Base-by-base conservation (phyloP, 129 eudicot species). In the Flaveria brownii region DNA sequence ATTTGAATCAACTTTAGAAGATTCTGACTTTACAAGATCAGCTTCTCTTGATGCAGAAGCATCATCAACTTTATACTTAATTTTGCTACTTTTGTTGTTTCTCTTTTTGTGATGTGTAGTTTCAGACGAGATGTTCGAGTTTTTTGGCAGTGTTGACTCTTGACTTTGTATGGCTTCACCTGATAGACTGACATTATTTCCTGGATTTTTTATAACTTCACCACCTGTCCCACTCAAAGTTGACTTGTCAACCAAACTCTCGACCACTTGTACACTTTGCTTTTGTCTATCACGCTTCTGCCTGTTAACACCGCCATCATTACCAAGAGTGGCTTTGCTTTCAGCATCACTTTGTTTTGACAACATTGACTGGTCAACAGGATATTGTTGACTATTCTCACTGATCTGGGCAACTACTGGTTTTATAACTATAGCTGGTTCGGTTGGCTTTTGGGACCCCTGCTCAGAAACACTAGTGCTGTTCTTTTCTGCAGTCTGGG, bases 271-370 rank as follows among this genome's bases (percentile, higher is more conserved):
- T 59, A 57, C 78, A 81, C 71, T 79, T 79, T 84, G 93, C 85
- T 77, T 88, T 78, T 74, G 92, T 71, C 77, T 91, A 78, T 82
- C 67, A 25, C 82, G 82, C 85, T 82, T 88, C 77, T 85, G 89
- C 74, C 80, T 85, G 8, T 81, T 70, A 28, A n/a, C 41, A 52
- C 77, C 73, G 43, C 80, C 78, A 22, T 93, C 92, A 73, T 71
- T 81, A 79, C 72, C 76, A 70, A 62, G 60, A 54, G 80, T 72
- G 41, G 77, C 74, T 77, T 79, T 86, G 73, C 68, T 51, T 75
- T 83, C 81, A 66, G 71, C 52, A 60, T 80, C 72, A 83, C 87
- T 81, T 78, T 66, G 69, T 33, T 81, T 76, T 16, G 36, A 43
- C 20, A 81, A 64, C 36, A 61, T 46, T 43, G 79, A 28, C 77